Evolutionary conservation across 2,329 filamentous ascomycete species (phyloP), one percentile per base, ranked within the genome.

Genomic region (Pseudogymnoascus sp.): DNA sequence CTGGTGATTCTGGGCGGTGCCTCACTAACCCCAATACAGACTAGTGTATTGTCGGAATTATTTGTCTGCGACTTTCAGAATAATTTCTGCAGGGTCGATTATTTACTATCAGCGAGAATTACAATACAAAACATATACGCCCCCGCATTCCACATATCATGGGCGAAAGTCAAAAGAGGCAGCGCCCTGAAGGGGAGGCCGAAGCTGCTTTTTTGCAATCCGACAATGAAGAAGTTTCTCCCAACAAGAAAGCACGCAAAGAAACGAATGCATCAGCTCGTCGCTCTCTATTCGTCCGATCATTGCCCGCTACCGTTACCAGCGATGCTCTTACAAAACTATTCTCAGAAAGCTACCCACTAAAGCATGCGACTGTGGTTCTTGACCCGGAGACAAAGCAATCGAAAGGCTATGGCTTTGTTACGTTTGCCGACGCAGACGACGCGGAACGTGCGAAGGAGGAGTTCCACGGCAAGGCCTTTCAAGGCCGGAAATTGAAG

Each of bases 291-390:
- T 99, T 99, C 77, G 88, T 99, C 67, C 90, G 93, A 70, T 92
- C 90, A 60, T 83, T 99, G 59, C 90, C 92, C 18, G 77, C 87
- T 21, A 83, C 82, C 23, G 87, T 88, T 38, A 97, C 92, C 35
- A 90, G 85, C 73, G 92, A 97, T 71, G 82, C 82, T 62, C 81
- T 99, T 66, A 90, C 92, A 64, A 87, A 91, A 64, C 88, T 92
- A 75, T 99, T 99, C 77, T 97, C 94, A 5, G 86, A 97, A 74
- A 89, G 92, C 65, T 97, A 91, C 71, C 92, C 95, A 6, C 85
- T 99, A 73, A 97, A 97, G 76, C 93, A 97, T 76, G 93, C 94
- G 61, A 90, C 89, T n/a, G 92, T 96, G 4, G 92, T 99, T 40
- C 78, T 88, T 63, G 93, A 99, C 73, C 86, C 89, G 14, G 81